phyloP scores from a whole-genome alignment of 257 asterid genomes.

The Henckelia pumila region DNA sequence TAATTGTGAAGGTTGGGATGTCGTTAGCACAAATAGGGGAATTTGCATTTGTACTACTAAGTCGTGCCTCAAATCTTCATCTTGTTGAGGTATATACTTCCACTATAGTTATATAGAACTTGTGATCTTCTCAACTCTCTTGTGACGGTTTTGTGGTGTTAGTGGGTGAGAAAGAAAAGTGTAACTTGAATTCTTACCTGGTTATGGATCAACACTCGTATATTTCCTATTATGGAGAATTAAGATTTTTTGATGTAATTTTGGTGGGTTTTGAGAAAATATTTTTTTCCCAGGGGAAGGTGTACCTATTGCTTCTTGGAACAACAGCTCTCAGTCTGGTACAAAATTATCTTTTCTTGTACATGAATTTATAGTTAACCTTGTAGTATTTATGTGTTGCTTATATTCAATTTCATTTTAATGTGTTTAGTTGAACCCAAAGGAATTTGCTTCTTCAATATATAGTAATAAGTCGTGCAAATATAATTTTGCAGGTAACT shows the following conservation, averaged over 20 bases:
- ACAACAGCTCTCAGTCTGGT: conserved; percentile 94
- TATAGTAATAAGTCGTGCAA: neutral
- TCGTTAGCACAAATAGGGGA: conserved; percentile 99
- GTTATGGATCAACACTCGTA: neutral
- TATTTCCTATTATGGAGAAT: neutral
- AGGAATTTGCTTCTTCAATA: neutral
- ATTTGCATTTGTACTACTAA: conserved; percentile 93
- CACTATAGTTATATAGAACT: conserved; percentile 14
- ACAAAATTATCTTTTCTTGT: conserved; percentile 13
- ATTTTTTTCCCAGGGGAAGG: conserved; percentile 35
- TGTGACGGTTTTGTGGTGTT: neutral
- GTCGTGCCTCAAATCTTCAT: conserved; percentile 99
- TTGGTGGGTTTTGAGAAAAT: neutral
- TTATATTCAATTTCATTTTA: neutral
- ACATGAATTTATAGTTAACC: neutral
- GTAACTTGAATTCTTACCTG: neutral
- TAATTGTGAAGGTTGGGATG: conserved; percentile 76
- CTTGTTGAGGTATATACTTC: conserved; percentile 82
- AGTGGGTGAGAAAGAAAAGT: neutral
- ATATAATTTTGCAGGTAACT: conserved; percentile 58
- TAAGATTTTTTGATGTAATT: neutral
- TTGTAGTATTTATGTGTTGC: neutral
- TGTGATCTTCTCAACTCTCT: conserved; percentile 1
- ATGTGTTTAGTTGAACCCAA: neutral
- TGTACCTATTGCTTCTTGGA: conserved; percentile 92